phyloP scores from a whole-genome alignment of 2,329 filamentous ascomycete species.

The Colletotrichum cordylinicola region DNA sequence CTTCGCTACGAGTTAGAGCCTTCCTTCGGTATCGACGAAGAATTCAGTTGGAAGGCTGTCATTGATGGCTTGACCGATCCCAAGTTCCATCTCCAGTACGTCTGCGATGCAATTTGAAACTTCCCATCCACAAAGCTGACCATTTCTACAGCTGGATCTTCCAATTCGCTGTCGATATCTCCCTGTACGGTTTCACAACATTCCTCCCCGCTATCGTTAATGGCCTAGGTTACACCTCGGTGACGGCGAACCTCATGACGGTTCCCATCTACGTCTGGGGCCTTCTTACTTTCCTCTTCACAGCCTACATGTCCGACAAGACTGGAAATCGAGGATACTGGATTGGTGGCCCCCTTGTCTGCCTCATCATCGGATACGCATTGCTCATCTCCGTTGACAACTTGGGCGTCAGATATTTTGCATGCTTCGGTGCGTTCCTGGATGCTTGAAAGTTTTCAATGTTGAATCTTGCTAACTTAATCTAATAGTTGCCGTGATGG shows the following conservation, averaged over 20 bases:
- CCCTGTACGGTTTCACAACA: conserved; percentile 37
- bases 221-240: conserved; percentile 36
- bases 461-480: not conserved
- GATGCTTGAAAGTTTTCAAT: conserved; percentile 22
- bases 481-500: conserved; percentile 25
- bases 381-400: conserved; percentile 33
- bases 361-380: conserved; percentile 34
- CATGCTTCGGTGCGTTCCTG: conserved; percentile 34
- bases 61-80: conserved; percentile 29
- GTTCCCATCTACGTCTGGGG: conserved; percentile 37
- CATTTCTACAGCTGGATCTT: conserved; percentile 3
- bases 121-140: not conserved
- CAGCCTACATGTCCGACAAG: conserved; percentile 31
- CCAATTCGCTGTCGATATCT: conserved; percentile 37
- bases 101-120: not conserved
- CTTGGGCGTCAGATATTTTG: conserved; percentile 31
- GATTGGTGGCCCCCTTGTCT: conserved; percentile 27
- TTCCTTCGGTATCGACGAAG: conserved; percentile 18
- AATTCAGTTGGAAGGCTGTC: conserved; percentile 30
- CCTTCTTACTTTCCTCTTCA: conserved; percentile 28
- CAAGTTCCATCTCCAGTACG: conserved; percentile 36
- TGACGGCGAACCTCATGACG: conserved; percentile 39
- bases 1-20: conserved; percentile 19
- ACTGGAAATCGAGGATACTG: conserved; percentile 27
- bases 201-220: conserved; percentile 41